These are phyloP conservation scores for Naganishia onofrii DNA, from an alignment of 768 basidiomycete genomes.

Conservation along the genomic window DNA sequence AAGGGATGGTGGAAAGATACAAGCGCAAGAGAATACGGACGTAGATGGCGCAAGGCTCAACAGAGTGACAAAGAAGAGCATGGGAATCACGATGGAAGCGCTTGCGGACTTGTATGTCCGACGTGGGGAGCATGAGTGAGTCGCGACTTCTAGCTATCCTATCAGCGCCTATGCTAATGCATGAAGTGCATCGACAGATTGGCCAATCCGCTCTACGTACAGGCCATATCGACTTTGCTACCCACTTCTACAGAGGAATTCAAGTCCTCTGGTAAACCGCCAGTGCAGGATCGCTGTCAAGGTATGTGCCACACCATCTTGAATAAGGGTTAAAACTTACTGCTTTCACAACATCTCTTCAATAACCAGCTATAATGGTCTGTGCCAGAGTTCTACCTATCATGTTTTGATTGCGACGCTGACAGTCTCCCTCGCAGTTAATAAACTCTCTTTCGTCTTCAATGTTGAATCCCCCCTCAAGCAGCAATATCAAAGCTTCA, in stretches of 20 bases:
- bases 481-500: slow-evolving; percentile 41
- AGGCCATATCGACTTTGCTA: slow-evolving; percentile 46
- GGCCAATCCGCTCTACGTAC: slow-evolving; percentile 45
- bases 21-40: slow-evolving; percentile 21
- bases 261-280: slow-evolving; percentile 31
- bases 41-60: slow-evolving; percentile 30
- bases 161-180: not conserved
- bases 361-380: not conserved
- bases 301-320: slow-evolving; percentile 35
- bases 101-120: slow-evolving; percentile 48
- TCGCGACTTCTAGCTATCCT: not conserved
- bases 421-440: slow-evolving; percentile 31
- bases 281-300: slow-evolving; percentile 46
- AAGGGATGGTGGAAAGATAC: slow-evolving; percentile 1
- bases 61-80: slow-evolving; percentile 42
- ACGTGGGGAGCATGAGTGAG: slow-evolving; percentile 42
- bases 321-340: not conserved
- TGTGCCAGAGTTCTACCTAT: not conserved
- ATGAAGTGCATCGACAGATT: slow-evolving; percentile 8
- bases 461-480: slow-evolving; percentile 40
- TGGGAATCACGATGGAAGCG: slow-evolving; percentile 50
- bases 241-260: slow-evolving; percentile 33
- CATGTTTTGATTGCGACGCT: not conserved
- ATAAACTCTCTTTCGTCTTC: slow-evolving; percentile 50
- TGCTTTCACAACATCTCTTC: not conserved